Percentiles rank a stretch among this genome's conserved stretches.
These are phyloP conservation scores for Alternaria metachromatica DNA, from an alignment of 2,329 filamentous ascomycete species.

Conservation along the genomic window DNA sequence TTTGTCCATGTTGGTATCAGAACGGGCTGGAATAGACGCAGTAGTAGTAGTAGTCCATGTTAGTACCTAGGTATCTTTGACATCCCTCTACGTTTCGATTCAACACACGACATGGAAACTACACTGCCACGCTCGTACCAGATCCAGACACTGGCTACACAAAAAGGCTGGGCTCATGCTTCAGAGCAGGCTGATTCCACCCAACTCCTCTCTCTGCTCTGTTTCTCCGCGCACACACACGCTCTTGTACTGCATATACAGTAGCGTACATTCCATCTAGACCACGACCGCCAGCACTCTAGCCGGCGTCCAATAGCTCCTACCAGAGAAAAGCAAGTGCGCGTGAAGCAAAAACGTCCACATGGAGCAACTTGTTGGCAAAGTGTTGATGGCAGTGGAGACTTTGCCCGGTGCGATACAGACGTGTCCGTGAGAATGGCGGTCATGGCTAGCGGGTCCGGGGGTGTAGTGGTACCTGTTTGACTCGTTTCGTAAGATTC, in stretches of 20 bases:
- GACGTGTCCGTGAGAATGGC: background rate
- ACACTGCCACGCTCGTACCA: background rate
- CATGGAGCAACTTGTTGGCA: conserved; percentile 1
- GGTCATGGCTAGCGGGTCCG: background rate
- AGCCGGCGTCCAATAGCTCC: background rate
- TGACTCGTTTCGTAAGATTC: background rate
- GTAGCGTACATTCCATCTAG: background rate
- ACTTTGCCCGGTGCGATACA: conserved; percentile 2
- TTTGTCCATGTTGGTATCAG: too few species aligned
- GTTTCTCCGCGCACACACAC: background rate
- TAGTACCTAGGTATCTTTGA: too few species aligned
- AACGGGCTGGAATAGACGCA: too few species aligned
- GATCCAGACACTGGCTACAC: background rate
- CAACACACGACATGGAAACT: too few species aligned
- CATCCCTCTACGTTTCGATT: too few species aligned
- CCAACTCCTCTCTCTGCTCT: background rate
- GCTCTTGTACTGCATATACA: background rate
- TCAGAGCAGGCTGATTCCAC: background rate
- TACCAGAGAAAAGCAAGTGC: background rate
- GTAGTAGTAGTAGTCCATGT: too few species aligned
- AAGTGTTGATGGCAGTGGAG: conserved; percentile 1
- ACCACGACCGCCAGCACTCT: background rate
- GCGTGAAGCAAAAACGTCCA: background rate
- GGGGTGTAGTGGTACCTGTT: background rate
- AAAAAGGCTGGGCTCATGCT: background rate